A percentile compares a stretch with the other conserved stretches of the same genome.
These are phyloP conservation scores for Astrocystis sublimbata DNA, from an alignment of 495 filamentous ascomycete genomes.

Conservation along the genomic window DNA sequence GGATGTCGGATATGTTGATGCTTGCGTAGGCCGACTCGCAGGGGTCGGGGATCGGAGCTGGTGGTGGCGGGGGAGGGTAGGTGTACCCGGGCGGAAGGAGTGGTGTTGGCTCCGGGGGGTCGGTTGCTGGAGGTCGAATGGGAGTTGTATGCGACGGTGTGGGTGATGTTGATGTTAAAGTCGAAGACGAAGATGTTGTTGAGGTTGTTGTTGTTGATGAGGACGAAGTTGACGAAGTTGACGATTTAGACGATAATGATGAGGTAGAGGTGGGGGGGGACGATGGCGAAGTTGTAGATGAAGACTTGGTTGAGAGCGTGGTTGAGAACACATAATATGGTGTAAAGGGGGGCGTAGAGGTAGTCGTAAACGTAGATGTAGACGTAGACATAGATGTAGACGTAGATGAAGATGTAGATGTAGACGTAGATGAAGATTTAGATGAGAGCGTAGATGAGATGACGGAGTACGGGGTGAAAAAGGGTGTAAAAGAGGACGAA, in stretches of 20 bases:
- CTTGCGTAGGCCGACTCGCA: constrained; percentile 22
- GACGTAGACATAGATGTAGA: background rate
- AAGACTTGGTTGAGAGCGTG: background rate
- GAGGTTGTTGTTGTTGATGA: background rate
- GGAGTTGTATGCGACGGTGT: background rate
- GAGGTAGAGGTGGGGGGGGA: background rate
- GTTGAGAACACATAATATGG: too few relatives aligned
- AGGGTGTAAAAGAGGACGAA: background rate
- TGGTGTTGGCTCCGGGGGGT: background rate
- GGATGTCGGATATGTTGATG: constrained; percentile 24
- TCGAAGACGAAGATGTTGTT: background rate
- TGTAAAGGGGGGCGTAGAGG: background rate
- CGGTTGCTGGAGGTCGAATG: background rate
- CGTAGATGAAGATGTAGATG: background rate
- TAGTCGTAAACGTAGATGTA: background rate
- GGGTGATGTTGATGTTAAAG: background rate
- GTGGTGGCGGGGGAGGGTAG: background rate
- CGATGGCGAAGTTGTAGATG: background rate
- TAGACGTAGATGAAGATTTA: background rate
- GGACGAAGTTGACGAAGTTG: background rate
- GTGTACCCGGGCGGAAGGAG: background rate
- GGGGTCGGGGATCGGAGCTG: background rate
- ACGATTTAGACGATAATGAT: background rate
- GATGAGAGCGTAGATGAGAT: too few relatives aligned
- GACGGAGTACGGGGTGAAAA: too few relatives aligned